Percentiles rank a stretch among this genome's conserved stretches.
Conservation (phyloP, 371 early-diverging fungal genomes). For the Zychaea mexicana region DNA sequence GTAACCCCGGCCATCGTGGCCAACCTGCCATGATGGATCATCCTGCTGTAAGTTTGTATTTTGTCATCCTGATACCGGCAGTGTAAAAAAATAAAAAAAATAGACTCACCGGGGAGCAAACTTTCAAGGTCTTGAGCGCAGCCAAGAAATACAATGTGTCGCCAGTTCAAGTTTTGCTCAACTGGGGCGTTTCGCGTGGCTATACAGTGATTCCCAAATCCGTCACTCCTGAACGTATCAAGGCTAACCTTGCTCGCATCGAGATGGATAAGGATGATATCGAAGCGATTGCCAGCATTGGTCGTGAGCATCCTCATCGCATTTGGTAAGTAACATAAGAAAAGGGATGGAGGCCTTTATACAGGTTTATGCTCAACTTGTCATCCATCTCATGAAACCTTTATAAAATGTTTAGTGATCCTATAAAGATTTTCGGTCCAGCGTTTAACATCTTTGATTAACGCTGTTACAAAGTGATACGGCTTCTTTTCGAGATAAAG, state of each 20-base stretch:
- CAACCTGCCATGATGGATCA: constrained; percentile 68
- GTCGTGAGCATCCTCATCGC: constrained; percentile 25
- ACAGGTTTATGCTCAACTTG: not conserved
- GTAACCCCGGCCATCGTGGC: constrained; percentile 28
- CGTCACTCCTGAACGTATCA: constrained; percentile 46
- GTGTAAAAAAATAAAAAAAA: not conserved
- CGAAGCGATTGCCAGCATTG: constrained; percentile 32
- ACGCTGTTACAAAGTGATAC: no score
- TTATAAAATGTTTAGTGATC: constrained; percentile 17
- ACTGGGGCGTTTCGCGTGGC: constrained; percentile 77
- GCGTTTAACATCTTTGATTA: constrained; percentile 30
- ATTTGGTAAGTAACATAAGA: constrained; percentile 14
- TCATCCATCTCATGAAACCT: not conserved
- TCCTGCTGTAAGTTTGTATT: constrained; percentile 59
- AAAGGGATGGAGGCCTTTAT: no score
- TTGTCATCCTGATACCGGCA: constrained; percentile 21
- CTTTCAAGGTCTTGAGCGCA: constrained; percentile 41
- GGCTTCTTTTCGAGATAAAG: not conserved
- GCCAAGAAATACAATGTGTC: constrained; percentile 72
- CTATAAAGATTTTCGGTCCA: constrained; percentile 33
- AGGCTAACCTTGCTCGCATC: constrained; percentile 42
- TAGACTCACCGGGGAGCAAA: not conserved
- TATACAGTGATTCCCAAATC: constrained; percentile 63
- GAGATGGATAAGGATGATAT: constrained; percentile 39
- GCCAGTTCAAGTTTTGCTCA: constrained; percentile 78